Base-by-base conservation (phyloP, 225 moss, liverwort and hornwort genomes). In the Straminergon stramineum region DNA sequence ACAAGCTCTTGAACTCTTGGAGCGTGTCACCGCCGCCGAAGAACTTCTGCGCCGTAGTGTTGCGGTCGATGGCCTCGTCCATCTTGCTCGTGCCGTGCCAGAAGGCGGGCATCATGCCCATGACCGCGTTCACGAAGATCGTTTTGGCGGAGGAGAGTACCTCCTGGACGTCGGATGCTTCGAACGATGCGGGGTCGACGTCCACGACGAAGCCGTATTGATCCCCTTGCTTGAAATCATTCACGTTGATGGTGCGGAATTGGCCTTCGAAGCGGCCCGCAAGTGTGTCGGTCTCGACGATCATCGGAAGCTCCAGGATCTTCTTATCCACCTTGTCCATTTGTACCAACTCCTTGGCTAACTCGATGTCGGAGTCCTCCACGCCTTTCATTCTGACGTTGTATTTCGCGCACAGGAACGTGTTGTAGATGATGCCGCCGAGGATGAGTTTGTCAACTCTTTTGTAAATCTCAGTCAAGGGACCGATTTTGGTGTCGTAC, bases 401-500 rank as follows among this genome's bases (percentile, higher is more conserved):
- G 85, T 97, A 96, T 75, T 96, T 96, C 64, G 97, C 97, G 88
- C 96, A 97, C 39, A 97, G 92, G 73, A 95, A 96, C 21, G 96
- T 97, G 94, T 97, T 97, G 95, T 96, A 97, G 60, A 97, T 96
- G 70, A 97, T 96, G 70, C 97, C 97, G 31, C 97, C 96, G 41
- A 97, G 89, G 65, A 97, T 93, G 9, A 97, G 89, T 52, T 91
- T 95, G 87, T 97, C 96, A 37, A 96, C 96, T 88, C 91, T 94
- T 64, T 94, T 91, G 88, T 97, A 97, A 85, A 97, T 97, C 39
- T 95, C 96, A 9, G 95, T 96, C 92, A 97, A 81, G 37, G 96
- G 97, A 70, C 96, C 96, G 84, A 96, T 97, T 89, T 96, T 96
- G n/a, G 96, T 97, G 88, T 97, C 96, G 88, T 97, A 97, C 92